These are phyloP conservation scores for Clavariopsis aquatica DNA, from an alignment of 495 filamentous ascomycete genomes.

Conservation along the genomic window DNA sequence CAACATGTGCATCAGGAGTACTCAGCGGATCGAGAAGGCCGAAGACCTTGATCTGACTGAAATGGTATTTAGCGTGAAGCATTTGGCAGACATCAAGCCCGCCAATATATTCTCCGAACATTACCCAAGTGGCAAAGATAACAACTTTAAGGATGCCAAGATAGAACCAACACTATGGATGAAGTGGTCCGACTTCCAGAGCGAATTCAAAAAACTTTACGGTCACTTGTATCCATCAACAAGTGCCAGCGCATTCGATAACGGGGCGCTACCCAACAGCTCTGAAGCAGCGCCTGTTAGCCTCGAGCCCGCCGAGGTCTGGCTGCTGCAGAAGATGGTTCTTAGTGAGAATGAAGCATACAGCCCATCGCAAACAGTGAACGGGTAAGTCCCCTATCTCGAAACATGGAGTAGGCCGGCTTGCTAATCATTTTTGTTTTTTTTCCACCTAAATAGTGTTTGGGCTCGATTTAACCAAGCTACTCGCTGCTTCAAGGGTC, in stretches of 20 bases:
- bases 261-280: slow-evolving; percentile 4
- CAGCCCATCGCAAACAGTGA: slow-evolving; percentile 34
- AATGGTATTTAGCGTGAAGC: slow-evolving; percentile 45
- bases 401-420: too few relatives aligned
- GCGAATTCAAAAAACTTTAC: not conserved
- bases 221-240: not conserved
- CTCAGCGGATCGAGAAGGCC: slow-evolving; percentile 24
- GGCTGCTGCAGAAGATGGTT: slow-evolving; percentile 39
- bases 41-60: slow-evolving; percentile 38
- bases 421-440: too few relatives aligned
- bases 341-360: slow-evolving; percentile 39
- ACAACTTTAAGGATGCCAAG: slow-evolving; percentile 2
- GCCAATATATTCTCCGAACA: slow-evolving; percentile 38
- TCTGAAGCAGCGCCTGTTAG: slow-evolving; percentile 14
- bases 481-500: slow-evolving; percentile 46
- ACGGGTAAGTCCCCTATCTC: slow-evolving; percentile 39
- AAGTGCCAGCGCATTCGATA: not conserved
- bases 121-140: slow-evolving; percentile 32
- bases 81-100: slow-evolving; percentile 14
- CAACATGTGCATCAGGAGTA: slow-evolving; percentile 45
- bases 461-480: slow-evolving; percentile 49
- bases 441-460: too few relatives aligned
- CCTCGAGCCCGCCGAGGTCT: slow-evolving; percentile 28
- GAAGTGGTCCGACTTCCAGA: slow-evolving; percentile 18
- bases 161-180: slow-evolving; percentile 21